Conservation (phyloP, 345 rosid genomes). For the Conringia planisiliqua region DNA sequence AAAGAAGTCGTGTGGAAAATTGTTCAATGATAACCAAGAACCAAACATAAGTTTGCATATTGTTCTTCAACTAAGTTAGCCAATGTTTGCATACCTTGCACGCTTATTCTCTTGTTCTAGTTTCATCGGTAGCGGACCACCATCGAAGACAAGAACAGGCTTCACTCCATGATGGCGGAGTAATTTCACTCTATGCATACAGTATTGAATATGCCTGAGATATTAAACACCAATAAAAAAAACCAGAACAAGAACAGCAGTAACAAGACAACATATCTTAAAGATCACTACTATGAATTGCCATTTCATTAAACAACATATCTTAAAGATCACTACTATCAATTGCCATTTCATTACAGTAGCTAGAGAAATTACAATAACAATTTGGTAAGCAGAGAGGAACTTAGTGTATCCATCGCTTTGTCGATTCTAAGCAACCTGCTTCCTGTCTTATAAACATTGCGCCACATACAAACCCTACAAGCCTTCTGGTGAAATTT, state of each 20-base stretch:
- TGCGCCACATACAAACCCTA: no score
- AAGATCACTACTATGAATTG: no score
- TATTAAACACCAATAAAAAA: slow-evolving; percentile 20
- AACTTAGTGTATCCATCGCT: no score
- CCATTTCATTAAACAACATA: no score
- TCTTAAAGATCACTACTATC: background rate
- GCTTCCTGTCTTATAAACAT: no score
- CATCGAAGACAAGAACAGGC: slow-evolving; percentile 90
- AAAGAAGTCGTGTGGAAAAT: background rate
- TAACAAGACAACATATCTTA: background rate
- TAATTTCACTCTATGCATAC: slow-evolving; percentile 92
- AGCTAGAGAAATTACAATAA: no score
- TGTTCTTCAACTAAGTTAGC: background rate
- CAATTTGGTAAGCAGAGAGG: no score
- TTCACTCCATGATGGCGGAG: slow-evolving; percentile 78
- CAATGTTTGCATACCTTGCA: slow-evolving; percentile 52
- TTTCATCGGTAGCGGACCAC: slow-evolving; percentile 86
- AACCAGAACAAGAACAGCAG: slow-evolving; percentile 18
- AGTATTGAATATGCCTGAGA: slow-evolving; percentile 82
- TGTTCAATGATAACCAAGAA: background rate
- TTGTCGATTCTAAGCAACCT: no score
- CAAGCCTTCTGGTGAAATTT: no score
- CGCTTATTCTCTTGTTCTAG: slow-evolving; percentile 98
- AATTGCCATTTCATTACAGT: background rate
- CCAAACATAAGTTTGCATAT: background rate